These are phyloP conservation scores for Nicotiana benthamiana DNA, from an alignment of 257 asterid genomes.

Conservation along the genomic window DNA sequence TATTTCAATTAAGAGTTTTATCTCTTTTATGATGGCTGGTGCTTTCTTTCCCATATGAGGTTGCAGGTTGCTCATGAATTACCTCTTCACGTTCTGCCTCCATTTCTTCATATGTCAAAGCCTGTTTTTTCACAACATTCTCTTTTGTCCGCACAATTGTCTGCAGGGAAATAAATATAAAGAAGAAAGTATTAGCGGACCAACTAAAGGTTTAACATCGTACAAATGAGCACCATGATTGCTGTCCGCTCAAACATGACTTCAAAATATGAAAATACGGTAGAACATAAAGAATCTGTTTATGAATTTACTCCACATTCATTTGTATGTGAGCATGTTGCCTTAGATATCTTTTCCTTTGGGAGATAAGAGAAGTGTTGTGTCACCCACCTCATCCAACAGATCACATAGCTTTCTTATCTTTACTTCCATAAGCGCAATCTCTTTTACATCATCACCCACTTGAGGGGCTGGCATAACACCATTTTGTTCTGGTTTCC, in stretches of 20 bases:
- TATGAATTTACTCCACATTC: not conserved
- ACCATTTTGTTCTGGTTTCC: slow-evolving; percentile 49
- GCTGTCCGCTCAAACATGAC: not conserved
- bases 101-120: slow-evolving; percentile 95
- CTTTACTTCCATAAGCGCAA: slow-evolving; percentile 83
- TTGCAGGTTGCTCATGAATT: slow-evolving; percentile 12
- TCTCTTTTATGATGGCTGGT: not conserved
- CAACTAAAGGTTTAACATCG: not conserved
- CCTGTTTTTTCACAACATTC: slow-evolving; percentile 89
- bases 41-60: not conserved
- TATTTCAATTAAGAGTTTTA: not conserved
- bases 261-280: not conserved
- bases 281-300: slow-evolving; percentile 1
- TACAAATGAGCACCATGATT: not conserved
- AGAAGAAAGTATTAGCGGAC: not conserved
- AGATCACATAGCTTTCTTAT: slow-evolving; percentile 69
- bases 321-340: not conserved
- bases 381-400: slow-evolving; percentile 55
- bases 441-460: slow-evolving; percentile 62
- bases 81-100: slow-evolving; percentile 99
- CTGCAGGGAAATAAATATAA: slow-evolving; percentile 33
- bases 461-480: slow-evolving; percentile 25
- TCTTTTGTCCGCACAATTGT: slow-evolving; percentile 79
- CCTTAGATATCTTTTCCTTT: not conserved
- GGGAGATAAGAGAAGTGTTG: not conserved